Conservation (phyloP, 352 stramenopile species). For the Phytophthora brassicae region DNA sequence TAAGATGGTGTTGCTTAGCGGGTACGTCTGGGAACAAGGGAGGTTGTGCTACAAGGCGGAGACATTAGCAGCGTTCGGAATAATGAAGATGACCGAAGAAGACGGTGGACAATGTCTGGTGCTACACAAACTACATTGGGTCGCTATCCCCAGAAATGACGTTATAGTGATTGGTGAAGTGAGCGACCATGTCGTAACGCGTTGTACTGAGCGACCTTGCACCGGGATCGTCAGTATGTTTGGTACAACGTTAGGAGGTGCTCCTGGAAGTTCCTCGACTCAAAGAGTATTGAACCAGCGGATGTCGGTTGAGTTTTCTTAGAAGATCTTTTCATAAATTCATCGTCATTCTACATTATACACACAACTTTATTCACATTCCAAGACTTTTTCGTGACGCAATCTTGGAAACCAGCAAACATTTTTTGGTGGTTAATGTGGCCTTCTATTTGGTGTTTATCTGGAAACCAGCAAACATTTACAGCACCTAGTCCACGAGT, state of each 20-base stretch:
- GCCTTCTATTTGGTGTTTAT: too few species aligned
- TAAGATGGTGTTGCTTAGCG: conserved; percentile 28
- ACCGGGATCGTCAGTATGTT: conserved; percentile 24
- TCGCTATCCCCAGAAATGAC: conserved; percentile 17
- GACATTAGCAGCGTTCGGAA: conserved; percentile 27
- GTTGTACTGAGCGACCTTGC: conserved; percentile 19
- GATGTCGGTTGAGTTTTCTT: conserved; percentile 10
- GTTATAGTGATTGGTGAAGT: conserved; percentile 24
- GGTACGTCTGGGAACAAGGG: conserved; percentile 28
- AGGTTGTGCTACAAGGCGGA: conserved; percentile 25
- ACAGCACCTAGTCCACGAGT: background rate
- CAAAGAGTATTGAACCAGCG: background rate
- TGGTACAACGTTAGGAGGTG: conserved; percentile 14
- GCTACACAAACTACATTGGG: conserved; percentile 21
- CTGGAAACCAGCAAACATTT: background rate
- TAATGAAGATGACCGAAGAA: conserved; percentile 27
- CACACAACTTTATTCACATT: too few species aligned
- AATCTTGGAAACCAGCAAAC: too few species aligned
- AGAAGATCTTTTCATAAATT: background rate
- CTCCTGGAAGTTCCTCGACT: background rate
- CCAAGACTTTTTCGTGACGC: too few species aligned
- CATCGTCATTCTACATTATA: background rate
- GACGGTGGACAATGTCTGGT: conserved; percentile 12
- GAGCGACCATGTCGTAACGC: conserved; percentile 8
- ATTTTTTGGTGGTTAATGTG: too few species aligned